Evolutionary conservation across 345 rosid species (phyloP).

Genomic region (Moricandia moricandioides): DNA sequence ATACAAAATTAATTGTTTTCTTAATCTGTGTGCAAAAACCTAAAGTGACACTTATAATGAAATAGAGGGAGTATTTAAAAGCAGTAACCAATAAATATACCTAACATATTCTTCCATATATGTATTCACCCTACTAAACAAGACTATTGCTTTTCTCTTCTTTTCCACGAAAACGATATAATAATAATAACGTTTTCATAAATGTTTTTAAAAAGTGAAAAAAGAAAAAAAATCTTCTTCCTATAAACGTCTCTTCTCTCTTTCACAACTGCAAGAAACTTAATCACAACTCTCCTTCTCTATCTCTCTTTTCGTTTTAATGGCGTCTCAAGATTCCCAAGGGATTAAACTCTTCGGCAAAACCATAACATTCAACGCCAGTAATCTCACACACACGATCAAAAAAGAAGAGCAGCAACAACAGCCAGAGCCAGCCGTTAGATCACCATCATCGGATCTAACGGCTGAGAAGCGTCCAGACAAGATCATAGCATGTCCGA

Average conservation of each 20-base stretch:
- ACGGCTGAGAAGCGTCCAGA: slow-evolving; percentile 68
- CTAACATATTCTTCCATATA: slow-evolving; percentile 29
- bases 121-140: slow-evolving; percentile 15
- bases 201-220: neutral
- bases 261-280: slow-evolving; percentile 30
- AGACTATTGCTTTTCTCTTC: slow-evolving; percentile 38
- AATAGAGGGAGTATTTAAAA: too few relatives aligned
- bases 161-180: slow-evolving; percentile 33
- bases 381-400: slow-evolving; percentile 29
- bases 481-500: slow-evolving; percentile 84
- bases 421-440: slow-evolving; percentile 20
- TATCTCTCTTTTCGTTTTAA: slow-evolving; percentile 26
- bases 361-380: slow-evolving; percentile 60
- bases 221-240: slow-evolving; percentile 10
- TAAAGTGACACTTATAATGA: too few relatives aligned
- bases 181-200: slow-evolving; percentile 14
- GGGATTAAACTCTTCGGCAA: slow-evolving; percentile 89
- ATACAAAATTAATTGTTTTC: too few relatives aligned
- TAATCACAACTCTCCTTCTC: slow-evolving; percentile 16
- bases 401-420: slow-evolving; percentile 43
- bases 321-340: slow-evolving; percentile 53
- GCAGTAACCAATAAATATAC: slow-evolving; percentile 29
- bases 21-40: too few relatives aligned
- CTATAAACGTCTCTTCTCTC: slow-evolving; percentile 12
- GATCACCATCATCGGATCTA: slow-evolving; percentile 35